Percentiles rank a stretch among this genome's conserved stretches.
Conservation (phyloP, 331 rosid species). For the Prunus yedoensis region DNA sequence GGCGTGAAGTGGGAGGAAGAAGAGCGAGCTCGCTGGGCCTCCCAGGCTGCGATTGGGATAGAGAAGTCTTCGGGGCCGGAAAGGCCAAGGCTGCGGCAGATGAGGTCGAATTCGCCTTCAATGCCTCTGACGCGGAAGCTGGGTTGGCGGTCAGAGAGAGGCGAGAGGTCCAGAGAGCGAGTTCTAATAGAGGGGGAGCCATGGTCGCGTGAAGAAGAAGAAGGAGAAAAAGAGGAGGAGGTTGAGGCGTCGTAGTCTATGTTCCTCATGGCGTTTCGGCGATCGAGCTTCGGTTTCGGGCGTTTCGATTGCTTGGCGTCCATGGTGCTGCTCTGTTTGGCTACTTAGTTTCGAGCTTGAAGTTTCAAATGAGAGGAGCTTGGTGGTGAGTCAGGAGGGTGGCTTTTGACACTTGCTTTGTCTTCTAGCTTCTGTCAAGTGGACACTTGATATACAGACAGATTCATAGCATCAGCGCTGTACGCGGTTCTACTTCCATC, state of each 20-base stretch:
- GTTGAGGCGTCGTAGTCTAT: slow-evolving; percentile 38
- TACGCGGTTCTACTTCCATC: background rate
- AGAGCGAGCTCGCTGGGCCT: slow-evolving; percentile 43
- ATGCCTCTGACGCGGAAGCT: slow-evolving; percentile 50
- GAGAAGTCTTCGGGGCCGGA: slow-evolving; percentile 63
- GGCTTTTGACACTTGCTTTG: background rate
- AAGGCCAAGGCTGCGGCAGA: slow-evolving; percentile 54
- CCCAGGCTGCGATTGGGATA: slow-evolving; percentile 59
- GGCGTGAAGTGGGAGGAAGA: slow-evolving; percentile 9
- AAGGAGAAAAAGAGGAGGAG: slow-evolving; percentile 16
- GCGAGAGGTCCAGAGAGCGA: slow-evolving; percentile 14
- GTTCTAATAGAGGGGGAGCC: background rate
- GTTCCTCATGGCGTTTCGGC: slow-evolving; percentile 57
- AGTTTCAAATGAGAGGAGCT: background rate
- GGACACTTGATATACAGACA: too few species aligned
- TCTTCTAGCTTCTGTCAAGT: background rate
- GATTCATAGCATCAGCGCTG: background rate
- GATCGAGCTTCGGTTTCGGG: slow-evolving; percentile 37
- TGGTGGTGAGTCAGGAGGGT: background rate
- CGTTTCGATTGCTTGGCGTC: slow-evolving; percentile 29
- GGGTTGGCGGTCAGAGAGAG: slow-evolving; percentile 15
- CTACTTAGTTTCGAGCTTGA: background rate
- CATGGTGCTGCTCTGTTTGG: slow-evolving; percentile 19
- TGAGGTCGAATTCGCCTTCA: slow-evolving; percentile 64
- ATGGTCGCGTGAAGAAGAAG: background rate